These are phyloP conservation scores for Nyssa sinensis DNA, from an alignment of 148 eudicot species.

Conservation along the genomic window DNA sequence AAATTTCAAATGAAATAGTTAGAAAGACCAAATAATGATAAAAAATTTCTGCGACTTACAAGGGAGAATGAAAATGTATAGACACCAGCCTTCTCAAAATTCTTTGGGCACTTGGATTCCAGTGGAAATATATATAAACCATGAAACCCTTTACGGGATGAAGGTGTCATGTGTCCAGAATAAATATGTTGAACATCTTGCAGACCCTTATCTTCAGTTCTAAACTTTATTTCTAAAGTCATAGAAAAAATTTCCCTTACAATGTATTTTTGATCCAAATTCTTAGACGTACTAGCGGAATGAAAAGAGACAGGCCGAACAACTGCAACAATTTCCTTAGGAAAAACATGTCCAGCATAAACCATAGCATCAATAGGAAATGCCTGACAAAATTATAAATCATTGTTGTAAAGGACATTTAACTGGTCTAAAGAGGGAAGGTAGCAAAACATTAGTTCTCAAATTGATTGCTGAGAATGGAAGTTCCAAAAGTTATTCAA, in stretches of 20 bases:
- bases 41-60: slow-evolving; percentile 41
- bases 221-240: slow-evolving; percentile 40
- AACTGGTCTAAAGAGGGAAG: neutral
- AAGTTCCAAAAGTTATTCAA: neutral
- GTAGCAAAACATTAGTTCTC: neutral
- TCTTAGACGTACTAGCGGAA: slow-evolving; percentile 21
- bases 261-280: slow-evolving; percentile 54
- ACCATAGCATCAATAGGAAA: slow-evolving; percentile 35
- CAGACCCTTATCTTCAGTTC: slow-evolving; percentile 12
- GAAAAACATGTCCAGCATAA: slow-evolving; percentile 50
- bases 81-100: slow-evolving; percentile 56
- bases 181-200: slow-evolving; percentile 23
- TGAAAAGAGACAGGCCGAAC: slow-evolving; percentile 50
- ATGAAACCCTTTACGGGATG: slow-evolving; percentile 37
- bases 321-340: slow-evolving; percentile 56
- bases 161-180: slow-evolving; percentile 23
- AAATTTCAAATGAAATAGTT: neutral
- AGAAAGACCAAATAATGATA: neutral
- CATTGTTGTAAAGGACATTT: neutral
- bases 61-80: slow-evolving; percentile 52
- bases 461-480: neutral
- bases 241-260: slow-evolving; percentile 46
- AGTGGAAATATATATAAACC: slow-evolving; percentile 60
- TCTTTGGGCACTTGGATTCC: slow-evolving; percentile 18
- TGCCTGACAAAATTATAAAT: slow-evolving; percentile 35